Conservation (phyloP, 352 stramenopile genomes). For the Globisporangium cylindrosporum region DNA sequence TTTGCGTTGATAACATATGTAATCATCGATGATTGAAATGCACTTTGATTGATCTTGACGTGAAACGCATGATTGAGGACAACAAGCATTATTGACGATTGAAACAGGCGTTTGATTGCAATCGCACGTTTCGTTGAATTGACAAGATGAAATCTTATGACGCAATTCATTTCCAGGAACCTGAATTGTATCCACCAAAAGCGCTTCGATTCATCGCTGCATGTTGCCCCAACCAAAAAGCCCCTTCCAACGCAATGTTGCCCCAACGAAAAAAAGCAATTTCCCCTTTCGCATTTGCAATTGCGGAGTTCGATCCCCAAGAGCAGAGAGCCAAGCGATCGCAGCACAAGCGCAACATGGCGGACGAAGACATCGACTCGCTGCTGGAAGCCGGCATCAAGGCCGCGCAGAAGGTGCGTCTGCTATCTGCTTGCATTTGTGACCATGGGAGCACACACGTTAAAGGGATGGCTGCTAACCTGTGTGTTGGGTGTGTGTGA, state of each 20-base stretch:
- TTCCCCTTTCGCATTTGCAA: constrained; percentile 1
- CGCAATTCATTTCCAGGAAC: constrained; percentile 1
- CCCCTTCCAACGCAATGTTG: background rate
- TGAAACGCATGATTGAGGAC: background rate
- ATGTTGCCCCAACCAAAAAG: constrained; percentile 1
- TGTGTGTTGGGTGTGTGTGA: background rate
- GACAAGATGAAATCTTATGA: background rate
- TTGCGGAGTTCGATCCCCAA: background rate
- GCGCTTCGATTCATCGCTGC: constrained; percentile 11
- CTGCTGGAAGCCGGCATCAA: constrained; percentile 76
- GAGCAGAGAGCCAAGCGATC: background rate
- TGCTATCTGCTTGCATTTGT: background rate
- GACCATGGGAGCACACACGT: background rate
- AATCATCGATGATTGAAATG: background rate
- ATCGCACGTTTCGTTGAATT: background rate
- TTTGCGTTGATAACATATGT: background rate
- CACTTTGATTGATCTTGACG: background rate
- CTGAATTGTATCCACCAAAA: background rate
- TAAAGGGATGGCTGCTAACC: background rate
- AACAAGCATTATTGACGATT: background rate
- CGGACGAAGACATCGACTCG: constrained; percentile 80
- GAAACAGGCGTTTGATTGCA: background rate
- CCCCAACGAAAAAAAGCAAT: constrained; percentile 3
- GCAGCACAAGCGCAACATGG: constrained; percentile 26
- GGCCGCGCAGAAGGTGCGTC: constrained; percentile 44